These are phyloP conservation scores for Mangifera indica DNA, from an alignment of 345 rosid genomes.

Conservation along the genomic window DNA sequence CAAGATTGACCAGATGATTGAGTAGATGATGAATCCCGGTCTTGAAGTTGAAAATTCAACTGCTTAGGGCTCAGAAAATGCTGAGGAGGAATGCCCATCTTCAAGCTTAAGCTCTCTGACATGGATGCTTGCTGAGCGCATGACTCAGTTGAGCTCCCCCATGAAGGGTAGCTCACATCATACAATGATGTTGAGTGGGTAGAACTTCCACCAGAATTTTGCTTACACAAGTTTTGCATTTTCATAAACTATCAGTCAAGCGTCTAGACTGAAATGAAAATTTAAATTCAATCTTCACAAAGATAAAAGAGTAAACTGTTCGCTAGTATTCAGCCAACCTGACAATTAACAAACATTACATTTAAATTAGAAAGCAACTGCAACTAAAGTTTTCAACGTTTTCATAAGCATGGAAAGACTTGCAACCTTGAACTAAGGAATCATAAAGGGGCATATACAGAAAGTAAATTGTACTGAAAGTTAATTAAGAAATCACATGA, in stretches of 20 bases:
- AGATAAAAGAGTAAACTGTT: neutral
- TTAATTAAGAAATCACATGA: neutral
- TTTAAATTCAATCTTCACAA: conserved; percentile 22
- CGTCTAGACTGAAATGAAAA: conserved; percentile 9
- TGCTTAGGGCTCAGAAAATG: conserved; percentile 40
- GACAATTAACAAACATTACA: neutral
- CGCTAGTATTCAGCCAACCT: conserved; percentile 1
- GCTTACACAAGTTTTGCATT: conserved; percentile 45
- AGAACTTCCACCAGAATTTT: conserved; percentile 34
- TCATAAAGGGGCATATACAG: neutral
- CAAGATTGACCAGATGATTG: conserved; percentile 75
- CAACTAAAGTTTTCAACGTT: neutral
- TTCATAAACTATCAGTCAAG: neutral
- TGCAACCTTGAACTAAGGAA: neutral
- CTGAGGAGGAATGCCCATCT: conserved; percentile 44
- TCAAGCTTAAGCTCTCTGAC: conserved; percentile 50
- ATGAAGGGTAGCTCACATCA: conserved; percentile 40
- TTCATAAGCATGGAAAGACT: neutral
- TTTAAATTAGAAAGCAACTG: conserved; percentile 2
- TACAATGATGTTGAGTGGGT: conserved; percentile 28
- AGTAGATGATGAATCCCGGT: conserved; percentile 63
- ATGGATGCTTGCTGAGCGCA: conserved; percentile 22
- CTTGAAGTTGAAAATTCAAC: conserved; percentile 50
- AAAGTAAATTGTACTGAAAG: neutral
- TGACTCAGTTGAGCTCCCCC: conserved; percentile 42